Percentiles rank a stretch among this genome's conserved stretches.
These are phyloP conservation scores for Cladophialophora yegresii DNA, from an alignment of 2,329 filamentous ascomycete genomes.

Conservation along the genomic window DNA sequence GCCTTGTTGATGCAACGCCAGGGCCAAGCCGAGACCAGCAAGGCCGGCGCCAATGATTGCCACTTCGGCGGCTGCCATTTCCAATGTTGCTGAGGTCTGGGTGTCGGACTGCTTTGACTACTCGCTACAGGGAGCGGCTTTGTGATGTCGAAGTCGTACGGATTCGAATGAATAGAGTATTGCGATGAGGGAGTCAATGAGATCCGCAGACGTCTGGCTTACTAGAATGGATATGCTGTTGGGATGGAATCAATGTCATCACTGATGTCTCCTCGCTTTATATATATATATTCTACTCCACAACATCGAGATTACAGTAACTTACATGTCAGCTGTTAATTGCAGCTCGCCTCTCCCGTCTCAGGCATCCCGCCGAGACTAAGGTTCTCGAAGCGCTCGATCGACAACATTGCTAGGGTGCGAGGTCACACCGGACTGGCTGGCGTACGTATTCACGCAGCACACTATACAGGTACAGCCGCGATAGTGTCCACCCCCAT, in stretches of 20 bases:
- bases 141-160: background rate
- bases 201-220: too few species aligned
- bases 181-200: too few species aligned
- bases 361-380: background rate
- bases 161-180: too few species aligned
- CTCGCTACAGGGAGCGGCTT: background rate
- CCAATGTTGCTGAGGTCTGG: background rate
- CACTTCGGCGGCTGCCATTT: constrained; percentile 36
- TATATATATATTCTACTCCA: background rate
- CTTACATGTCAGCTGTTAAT: too few species aligned
- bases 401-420: background rate
- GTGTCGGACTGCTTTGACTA: background rate
- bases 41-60: constrained; percentile 55
- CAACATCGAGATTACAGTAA: background rate
- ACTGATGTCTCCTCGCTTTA: background rate
- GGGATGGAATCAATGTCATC: background rate
- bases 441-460: background rate
- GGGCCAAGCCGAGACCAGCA: constrained; percentile 57
- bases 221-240: background rate
- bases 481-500: background rate
- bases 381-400: background rate
- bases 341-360: background rate
- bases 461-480: background rate
- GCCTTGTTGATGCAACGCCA: constrained; percentile 55
- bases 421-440: background rate